Evolutionary conservation across 2,329 filamentous ascomycete genomes (phyloP), one percentile per base, ranked within the genome.

Genomic region (Paraphoma chrysanthemicola): DNA sequence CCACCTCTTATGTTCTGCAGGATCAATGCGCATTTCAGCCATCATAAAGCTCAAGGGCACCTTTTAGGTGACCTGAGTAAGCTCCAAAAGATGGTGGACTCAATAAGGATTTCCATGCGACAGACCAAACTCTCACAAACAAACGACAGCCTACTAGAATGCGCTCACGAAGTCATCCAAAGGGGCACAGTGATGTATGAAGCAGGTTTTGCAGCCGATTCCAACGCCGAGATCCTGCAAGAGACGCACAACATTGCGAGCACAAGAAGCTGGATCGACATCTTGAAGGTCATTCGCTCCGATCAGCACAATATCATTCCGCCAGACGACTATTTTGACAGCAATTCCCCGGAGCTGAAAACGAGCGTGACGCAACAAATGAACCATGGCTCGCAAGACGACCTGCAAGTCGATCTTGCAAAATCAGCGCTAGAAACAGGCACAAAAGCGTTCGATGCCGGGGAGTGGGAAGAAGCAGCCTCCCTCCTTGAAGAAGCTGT

Each of bases 401-500:
- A 72, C 48, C 54, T 73, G 33, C 49, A 63, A 3, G 55, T 59
- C 9, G 69, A 73, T 30, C 51, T 71, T 30, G 67, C 64, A n/a
- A 65, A 61, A 52, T 60, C 65, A 45, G 69, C 70, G 10, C 56
- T 70, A 17, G 60, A 63, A 7, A 64, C 62, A 2, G 70, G 66
- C 11, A 59, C 51, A 8, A 49, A 60, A 48, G 62, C 67, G 17
- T 73, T 73, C 58, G 59, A 68, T 9, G 44, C 54, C 8, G 44
- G 51, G 39, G 53, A 68, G 31, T 71, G 65, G 62, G 47, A 49
- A 9, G 68, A 72, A 31, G 69, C 70, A 14, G 53, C 63, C 39
- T 60, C 62, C 48, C 59, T 71, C 28, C 62, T 73, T 12, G 61
- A 64, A 53, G 69, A 72, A 58, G 67, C 67, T 14, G 41, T 73